These are phyloP conservation scores for Skeletonema potamos DNA, from an alignment of 108 stramenopile genomes.

Conservation along the genomic window DNA sequence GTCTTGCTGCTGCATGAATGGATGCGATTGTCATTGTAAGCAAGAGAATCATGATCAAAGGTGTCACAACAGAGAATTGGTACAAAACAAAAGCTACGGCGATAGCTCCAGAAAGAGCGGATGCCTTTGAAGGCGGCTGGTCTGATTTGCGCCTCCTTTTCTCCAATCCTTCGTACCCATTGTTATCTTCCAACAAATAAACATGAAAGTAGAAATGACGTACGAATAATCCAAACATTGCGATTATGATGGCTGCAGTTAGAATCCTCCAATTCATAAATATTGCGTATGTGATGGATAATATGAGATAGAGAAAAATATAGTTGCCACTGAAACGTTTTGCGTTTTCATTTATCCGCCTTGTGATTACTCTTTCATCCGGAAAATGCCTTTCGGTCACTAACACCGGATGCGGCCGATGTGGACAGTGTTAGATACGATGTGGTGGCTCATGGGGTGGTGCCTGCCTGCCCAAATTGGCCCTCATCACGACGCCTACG, in stretches of 20 bases:
- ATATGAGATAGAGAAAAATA: slow-evolving; percentile 9
- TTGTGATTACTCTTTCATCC: slow-evolving; percentile 1
- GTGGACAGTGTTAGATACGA: too few relatives aligned
- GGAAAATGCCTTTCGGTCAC: slow-evolving; percentile 26
- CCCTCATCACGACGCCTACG: too few relatives aligned
- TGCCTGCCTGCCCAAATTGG: too few relatives aligned
- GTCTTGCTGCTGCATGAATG: slow-evolving; percentile 14
- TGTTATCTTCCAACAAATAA: not conserved
- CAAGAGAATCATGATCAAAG: not conserved
- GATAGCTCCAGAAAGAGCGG: not conserved
- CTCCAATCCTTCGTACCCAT: not conserved
- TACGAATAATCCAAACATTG: not conserved
- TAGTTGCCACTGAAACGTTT: slow-evolving; percentile 16
- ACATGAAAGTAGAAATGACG: not conserved
- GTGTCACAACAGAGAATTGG: slow-evolving; percentile 5
- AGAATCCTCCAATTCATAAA: slow-evolving; percentile 21
- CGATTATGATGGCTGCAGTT: slow-evolving; percentile 4
- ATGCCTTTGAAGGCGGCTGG: not conserved
- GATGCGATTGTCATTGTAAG: not conserved
- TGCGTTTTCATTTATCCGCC: slow-evolving; percentile 8
- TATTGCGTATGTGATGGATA: slow-evolving; percentile 6
- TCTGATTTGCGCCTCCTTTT: not conserved
- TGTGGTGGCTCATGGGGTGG: too few relatives aligned
- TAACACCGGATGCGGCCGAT: too few relatives aligned
- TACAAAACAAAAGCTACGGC: slow-evolving; percentile 5